These are phyloP conservation scores for Chaetoceros muelleri DNA, from an alignment of 108 stramenopile genomes.

Conservation along the genomic window DNA sequence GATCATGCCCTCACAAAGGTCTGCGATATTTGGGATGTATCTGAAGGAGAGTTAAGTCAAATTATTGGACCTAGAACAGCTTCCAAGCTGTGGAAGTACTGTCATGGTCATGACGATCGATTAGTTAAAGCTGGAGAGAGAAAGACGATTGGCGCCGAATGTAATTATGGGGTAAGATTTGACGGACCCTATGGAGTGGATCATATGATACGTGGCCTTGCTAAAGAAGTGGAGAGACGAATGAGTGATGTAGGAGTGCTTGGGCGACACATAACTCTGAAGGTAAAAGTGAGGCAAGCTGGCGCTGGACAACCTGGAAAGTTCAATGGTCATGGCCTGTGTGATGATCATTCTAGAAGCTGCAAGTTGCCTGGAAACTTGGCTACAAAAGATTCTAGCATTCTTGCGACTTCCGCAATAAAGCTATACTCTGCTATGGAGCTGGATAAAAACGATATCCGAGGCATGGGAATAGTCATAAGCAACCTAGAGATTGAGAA, in stretches of 20 bases:
- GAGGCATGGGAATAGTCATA: slow-evolving; percentile 80
- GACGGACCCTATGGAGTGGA: slow-evolving; percentile 71
- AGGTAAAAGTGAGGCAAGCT: slow-evolving; percentile 77
- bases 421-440: slow-evolving; percentile 43
- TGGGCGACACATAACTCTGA: slow-evolving; percentile 71
- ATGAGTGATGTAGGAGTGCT: slow-evolving; percentile 50
- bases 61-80: slow-evolving; percentile 64
- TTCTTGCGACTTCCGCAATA: slow-evolving; percentile 34
- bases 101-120: slow-evolving; percentile 78
- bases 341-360: slow-evolving; percentile 67
- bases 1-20: slow-evolving; percentile 41
- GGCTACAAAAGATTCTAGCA: slow-evolving; percentile 39
- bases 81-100: slow-evolving; percentile 54
- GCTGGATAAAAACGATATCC: slow-evolving; percentile 47
- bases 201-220: slow-evolving; percentile 64
- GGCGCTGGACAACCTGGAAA: slow-evolving; percentile 54
- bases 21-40: slow-evolving; percentile 77
- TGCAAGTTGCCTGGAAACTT: slow-evolving; percentile 18
- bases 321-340: slow-evolving; percentile 82
- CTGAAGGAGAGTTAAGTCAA: slow-evolving; percentile 32
- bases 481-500: slow-evolving; percentile 39
- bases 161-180: slow-evolving; percentile 91
- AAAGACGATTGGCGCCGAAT: slow-evolving; percentile 91
- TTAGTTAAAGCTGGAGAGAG: slow-evolving; percentile 54
- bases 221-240: slow-evolving; percentile 68